phyloP scores from a whole-genome alignment of 2,329 filamentous ascomycete genomes.

The Aspergillus candidus region DNA sequence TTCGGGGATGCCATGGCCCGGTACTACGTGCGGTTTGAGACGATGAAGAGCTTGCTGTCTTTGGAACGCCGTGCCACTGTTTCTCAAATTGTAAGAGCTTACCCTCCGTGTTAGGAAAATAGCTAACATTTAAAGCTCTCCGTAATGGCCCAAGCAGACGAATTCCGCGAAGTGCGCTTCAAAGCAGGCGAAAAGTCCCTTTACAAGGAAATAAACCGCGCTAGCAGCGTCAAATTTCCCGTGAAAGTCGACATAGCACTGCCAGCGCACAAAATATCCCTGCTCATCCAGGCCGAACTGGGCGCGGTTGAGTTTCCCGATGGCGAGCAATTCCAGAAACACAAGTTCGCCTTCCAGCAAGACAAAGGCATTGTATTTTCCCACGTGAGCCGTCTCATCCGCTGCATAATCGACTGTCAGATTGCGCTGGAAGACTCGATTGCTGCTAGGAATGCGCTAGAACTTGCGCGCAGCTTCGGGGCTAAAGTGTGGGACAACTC shows the following conservation, averaged over 20 bases:
- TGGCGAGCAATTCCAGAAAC: constrained; percentile 52
- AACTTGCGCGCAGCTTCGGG: constrained; percentile 69
- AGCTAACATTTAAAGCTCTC: constrained; percentile 50
- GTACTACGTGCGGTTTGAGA: constrained; percentile 73
- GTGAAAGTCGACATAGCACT: constrained; percentile 62
- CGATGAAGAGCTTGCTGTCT: constrained; percentile 65
- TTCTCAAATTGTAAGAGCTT: constrained; percentile 65
- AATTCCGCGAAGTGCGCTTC: constrained; percentile 68
- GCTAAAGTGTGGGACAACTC: constrained; percentile 78
- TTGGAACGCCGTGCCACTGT: constrained; percentile 57
- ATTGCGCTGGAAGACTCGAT: constrained; percentile 57
- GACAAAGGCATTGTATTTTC: constrained; percentile 63
- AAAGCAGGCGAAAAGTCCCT: constrained; percentile 62
- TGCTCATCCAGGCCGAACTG: constrained; percentile 71
- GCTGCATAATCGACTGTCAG: constrained; percentile 72
- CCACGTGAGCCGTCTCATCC: constrained; percentile 61
- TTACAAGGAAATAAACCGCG: constrained; percentile 68
- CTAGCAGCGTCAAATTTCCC: constrained; percentile 61
- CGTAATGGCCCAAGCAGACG: constrained; percentile 59
- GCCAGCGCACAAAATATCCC: constrained; percentile 66
- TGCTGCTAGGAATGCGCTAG: constrained; percentile 62
- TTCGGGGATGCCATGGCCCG: constrained; percentile 76
- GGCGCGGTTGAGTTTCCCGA: constrained; percentile 58
- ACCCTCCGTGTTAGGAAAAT: too few species aligned
- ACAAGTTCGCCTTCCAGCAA: constrained; percentile 51